Base-by-base conservation (phyloP, 2,329 filamentous ascomycete genomes). In the Aspergillus cejpii region DNA sequence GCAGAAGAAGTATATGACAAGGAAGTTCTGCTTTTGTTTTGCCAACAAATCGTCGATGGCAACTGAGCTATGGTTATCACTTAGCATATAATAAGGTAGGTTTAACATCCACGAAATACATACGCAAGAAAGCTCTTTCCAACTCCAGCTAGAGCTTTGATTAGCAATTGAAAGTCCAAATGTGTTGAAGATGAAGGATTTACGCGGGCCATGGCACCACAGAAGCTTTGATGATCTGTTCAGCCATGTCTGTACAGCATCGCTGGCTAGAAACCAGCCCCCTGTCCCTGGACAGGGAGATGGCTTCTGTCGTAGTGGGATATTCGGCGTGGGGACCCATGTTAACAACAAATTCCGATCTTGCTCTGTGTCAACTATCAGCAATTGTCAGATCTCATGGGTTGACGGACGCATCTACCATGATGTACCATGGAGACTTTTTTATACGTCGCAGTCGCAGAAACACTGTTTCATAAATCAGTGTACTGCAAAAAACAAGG, bases 1-100 rank as follows among this genome's bases (percentile, higher is more conserved):
- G 19, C 45, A 47, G 29, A 47, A 47, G 40, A 47, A 39, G 12
- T 39, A 43, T 5, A 37, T n/a, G 5, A 43, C 34, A 3, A 24
- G 11, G 6, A 2, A 26, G 5, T 29, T 37, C 2, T 17, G 2
- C 5, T 37, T 12, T 4, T 11, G 19, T 11, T 34, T 15, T n/a
- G n/a, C n/a, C n/a, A n/a, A n/a, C 12, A 24, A 11, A 14, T 14
- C 36, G 8, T 24, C 23, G 23, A 24, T 24, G 4, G 8, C 5
- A 24, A 24, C 23, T 8, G 23, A 24, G 23, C 23, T 24, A 8
- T 8, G n/a, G n/a, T n/a, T n/a, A n/a, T n/a, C n/a, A n/a, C n/a
- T n/a, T n/a, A n/a, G n/a, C n/a, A n/a, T n/a, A n/a, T n/a, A n/a
- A n/a, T n/a, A n/a, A n/a, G n/a, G n/a, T n/a, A n/a, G n/a, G n/a